Conservation (phyloP, 495 filamentous ascomycete species). For the Daldinia bambusicola region DNA sequence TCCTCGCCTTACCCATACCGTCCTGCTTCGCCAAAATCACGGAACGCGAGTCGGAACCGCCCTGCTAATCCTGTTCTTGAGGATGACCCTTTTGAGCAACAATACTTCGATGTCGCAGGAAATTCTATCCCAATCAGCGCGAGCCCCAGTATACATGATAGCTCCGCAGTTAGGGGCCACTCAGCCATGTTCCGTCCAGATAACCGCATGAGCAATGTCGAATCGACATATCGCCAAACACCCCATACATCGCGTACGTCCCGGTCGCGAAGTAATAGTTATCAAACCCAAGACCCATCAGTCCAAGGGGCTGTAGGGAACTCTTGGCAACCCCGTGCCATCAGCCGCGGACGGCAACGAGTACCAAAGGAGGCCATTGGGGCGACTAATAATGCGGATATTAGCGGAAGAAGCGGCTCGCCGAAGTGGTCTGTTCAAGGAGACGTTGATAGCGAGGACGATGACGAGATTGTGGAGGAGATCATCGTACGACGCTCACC, state of each 20-base stretch:
- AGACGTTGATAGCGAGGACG: conserved; percentile 6
- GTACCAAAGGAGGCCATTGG: background rate
- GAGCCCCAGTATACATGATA: conserved; percentile 11
- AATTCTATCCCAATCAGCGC: conserved; percentile 8
- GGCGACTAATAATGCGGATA: background rate
- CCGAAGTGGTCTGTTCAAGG: conserved; percentile 12
- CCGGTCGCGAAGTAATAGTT: conserved; percentile 9
- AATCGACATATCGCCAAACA: conserved; percentile 5
- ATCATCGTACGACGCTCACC: conserved; percentile 23
- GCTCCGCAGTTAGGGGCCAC: background rate
- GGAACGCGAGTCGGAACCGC: conserved; percentile 9
- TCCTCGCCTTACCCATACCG: conserved; percentile 12
- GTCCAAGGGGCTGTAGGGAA: background rate
- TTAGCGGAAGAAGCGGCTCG: background rate
- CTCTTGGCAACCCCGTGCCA: conserved; percentile 1
- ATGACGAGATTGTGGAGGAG: conserved; percentile 24
- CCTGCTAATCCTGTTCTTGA: background rate
- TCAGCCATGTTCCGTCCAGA: conserved; percentile 4
- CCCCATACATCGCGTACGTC: conserved; percentile 3
- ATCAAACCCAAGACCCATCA: background rate
- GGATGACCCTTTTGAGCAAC: background rate
- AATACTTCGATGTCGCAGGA: background rate
- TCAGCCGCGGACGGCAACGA: conserved; percentile 16
- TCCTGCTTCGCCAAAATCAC: conserved; percentile 7
- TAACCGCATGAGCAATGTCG: conserved; percentile 12